phyloP scores from a whole-genome alignment of 2,329 filamentous ascomycete species.

The Davidsoniella virescens region DNA sequence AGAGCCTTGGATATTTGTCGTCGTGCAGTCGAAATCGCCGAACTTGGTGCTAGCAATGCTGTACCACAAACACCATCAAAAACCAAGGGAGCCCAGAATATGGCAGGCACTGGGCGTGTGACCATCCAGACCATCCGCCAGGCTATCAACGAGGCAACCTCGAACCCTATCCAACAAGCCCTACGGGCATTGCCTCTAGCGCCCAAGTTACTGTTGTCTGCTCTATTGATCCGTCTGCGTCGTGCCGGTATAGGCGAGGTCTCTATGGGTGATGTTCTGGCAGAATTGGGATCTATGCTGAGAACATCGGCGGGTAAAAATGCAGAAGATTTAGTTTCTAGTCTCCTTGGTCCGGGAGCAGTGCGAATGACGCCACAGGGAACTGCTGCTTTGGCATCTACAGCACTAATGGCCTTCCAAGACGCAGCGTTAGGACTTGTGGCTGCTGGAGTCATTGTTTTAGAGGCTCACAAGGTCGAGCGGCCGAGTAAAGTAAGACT shows the following conservation, averaged over 20 bases:
- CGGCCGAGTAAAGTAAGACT: constrained; percentile 75
- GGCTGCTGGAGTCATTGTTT: constrained; percentile 71
- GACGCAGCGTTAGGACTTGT: constrained; percentile 66
- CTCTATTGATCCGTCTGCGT: constrained; percentile 61
- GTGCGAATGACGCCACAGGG: constrained; percentile 1
- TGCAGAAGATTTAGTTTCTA: constrained; percentile 11
- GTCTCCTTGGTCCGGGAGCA: constrained; percentile 5
- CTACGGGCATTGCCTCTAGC: constrained; percentile 66
- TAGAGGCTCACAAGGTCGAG: constrained; percentile 69
- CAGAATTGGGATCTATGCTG: constrained; percentile 36
- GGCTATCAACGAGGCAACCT: constrained; percentile 89
- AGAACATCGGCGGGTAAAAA: constrained; percentile 9
- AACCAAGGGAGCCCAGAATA: constrained; percentile 30
- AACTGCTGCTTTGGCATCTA: constrained; percentile 8
- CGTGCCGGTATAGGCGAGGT: constrained; percentile 77
- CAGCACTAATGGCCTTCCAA: constrained; percentile 21
- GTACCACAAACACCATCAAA: constrained; percentile 17
- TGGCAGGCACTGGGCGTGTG: constrained; percentile 45
- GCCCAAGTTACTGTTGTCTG: constrained; percentile 72
- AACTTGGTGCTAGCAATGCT: constrained; percentile 26
- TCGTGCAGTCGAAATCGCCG: constrained; percentile 85
- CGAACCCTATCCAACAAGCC: constrained; percentile 79
- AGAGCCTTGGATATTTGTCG: constrained; percentile 90
- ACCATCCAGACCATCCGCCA: constrained; percentile 88
- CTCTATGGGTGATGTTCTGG: constrained; percentile 73